A percentile compares a stretch with the other conserved stretches of the same genome.
These are phyloP conservation scores for Wickerhamomyces chambardii DNA, from an alignment of 805 yeast species.

Conservation along the genomic window DNA sequence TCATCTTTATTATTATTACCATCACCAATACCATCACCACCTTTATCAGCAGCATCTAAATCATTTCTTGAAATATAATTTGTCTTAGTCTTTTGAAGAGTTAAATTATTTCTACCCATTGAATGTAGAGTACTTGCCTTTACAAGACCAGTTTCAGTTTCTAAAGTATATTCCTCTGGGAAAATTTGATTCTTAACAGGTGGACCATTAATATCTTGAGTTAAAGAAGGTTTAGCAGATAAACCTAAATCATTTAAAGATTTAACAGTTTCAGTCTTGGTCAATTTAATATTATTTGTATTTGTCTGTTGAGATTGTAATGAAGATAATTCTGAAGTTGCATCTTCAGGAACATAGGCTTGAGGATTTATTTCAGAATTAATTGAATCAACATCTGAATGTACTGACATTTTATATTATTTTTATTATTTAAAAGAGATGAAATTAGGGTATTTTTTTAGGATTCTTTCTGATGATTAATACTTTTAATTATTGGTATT, in stretches of 20 bases:
- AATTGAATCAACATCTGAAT: slow-evolving; percentile 15
- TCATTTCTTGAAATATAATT: slow-evolving; percentile 20
- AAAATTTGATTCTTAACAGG: slow-evolving; percentile 58
- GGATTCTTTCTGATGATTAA: too few species aligned
- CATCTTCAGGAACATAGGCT: slow-evolving; percentile 38
- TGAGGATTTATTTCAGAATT: slow-evolving; percentile 20
- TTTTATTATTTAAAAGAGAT: neutral
- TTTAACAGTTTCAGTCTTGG: slow-evolving; percentile 65
- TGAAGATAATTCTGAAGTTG: slow-evolving; percentile 31
- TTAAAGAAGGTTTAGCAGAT: slow-evolving; percentile 39
- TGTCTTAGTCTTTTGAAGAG: slow-evolving; percentile 27
- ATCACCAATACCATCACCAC: slow-evolving; percentile 5
- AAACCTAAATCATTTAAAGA: slow-evolving; percentile 60
- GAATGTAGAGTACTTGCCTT: slow-evolving; percentile 65
- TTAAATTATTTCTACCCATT: slow-evolving; percentile 45
- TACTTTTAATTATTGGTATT: too few species aligned
- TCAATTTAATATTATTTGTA: slow-evolving; percentile 24
- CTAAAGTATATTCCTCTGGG: slow-evolving; percentile 89
- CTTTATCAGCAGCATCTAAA: slow-evolving; percentile 7
- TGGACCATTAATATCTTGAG: slow-evolving; percentile 47
- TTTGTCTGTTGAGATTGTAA: slow-evolving; percentile 12
- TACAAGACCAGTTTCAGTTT: slow-evolving; percentile 83
- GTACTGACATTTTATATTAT: neutral
- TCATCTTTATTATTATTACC: slow-evolving; percentile 11
- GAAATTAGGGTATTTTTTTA: too few species aligned